Conservation (phyloP, 2,329 filamentous ascomycete genomes). For the Coniochaeta sp. region DNA sequence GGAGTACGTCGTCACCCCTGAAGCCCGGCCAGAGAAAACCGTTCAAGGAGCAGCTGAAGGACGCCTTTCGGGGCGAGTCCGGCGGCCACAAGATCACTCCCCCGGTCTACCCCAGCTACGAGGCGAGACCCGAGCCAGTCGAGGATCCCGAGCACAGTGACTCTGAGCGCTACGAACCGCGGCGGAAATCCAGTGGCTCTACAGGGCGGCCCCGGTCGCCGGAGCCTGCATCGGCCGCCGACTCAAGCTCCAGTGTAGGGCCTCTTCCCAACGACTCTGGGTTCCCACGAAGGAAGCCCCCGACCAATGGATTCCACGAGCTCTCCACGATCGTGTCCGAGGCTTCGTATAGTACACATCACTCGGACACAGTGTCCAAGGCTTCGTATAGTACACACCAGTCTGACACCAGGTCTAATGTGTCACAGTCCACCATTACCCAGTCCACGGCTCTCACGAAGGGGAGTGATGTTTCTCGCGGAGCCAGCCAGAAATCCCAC, state of each 20-base stretch:
- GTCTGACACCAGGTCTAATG: constrained; percentile 42
- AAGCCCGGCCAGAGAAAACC: constrained; percentile 40
- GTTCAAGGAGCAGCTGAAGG: constrained; percentile 51
- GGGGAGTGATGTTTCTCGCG: constrained; percentile 35
- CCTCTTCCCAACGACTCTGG: constrained; percentile 12
- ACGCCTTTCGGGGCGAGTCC: constrained; percentile 58
- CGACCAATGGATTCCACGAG: constrained; percentile 47
- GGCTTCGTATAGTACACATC: constrained; percentile 34
- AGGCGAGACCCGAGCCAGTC: constrained; percentile 12
- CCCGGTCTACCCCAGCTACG: constrained; percentile 39
- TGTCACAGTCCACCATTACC: constrained; percentile 45
- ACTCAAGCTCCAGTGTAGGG: constrained; percentile 17
- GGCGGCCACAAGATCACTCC: constrained; percentile 32
- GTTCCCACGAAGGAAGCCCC: constrained; percentile 20
- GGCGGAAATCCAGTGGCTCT: constrained; percentile 23
- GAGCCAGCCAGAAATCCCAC: constrained; percentile 36
- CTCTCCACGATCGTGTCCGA: constrained; percentile 52
- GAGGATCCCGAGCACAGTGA: constrained; percentile 16
- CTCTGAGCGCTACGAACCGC: constrained; percentile 14
- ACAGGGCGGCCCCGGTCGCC: constrained; percentile 23
- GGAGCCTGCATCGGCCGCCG: constrained; percentile 22
- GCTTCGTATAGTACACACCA: constrained; percentile 35
- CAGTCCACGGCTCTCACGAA: constrained; percentile 43
- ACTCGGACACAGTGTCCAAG: constrained; percentile 46
- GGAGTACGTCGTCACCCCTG: constrained; percentile 38